Conservation (phyloP, 257 asterid species). For the Jacaranda copaia region DNA sequence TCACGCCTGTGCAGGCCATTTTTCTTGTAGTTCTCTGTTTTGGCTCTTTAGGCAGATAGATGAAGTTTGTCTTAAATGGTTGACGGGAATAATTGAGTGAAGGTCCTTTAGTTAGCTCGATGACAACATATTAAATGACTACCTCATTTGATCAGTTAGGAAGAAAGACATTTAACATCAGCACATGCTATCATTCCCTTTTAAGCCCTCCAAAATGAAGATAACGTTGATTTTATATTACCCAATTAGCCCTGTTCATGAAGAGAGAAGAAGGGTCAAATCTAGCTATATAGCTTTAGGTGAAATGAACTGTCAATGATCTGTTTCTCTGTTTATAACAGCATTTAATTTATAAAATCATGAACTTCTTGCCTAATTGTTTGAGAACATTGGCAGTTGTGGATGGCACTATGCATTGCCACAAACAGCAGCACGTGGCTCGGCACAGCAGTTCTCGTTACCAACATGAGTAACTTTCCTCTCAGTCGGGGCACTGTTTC, state of each 20-base stretch:
- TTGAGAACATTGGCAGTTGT: slow-evolving; percentile 57
- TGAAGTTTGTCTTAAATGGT: not conserved
- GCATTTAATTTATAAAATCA: not conserved
- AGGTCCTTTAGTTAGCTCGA: not conserved
- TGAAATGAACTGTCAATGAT: no score
- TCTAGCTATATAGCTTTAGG: no score
- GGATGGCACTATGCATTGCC: slow-evolving; percentile 82
- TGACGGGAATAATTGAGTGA: not conserved
- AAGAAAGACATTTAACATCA: not conserved
- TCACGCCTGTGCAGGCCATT: not conserved
- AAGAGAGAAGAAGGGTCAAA: no score
- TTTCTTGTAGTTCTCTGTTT: not conserved
- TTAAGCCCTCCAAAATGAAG: no score
- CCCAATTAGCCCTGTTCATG: no score
- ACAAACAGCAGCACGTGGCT: slow-evolving; percentile 96
- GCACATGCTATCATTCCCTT: not conserved
- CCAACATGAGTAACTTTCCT: slow-evolving; percentile 97
- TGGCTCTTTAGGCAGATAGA: not conserved
- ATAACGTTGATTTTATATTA: no score
- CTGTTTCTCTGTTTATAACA: not conserved
- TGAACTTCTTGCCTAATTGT: slow-evolving; percentile 32
- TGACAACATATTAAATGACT: not conserved
- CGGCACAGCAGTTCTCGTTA: slow-evolving; percentile 93
- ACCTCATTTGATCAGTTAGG: not conserved
- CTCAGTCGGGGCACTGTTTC: slow-evolving; percentile 91